These are phyloP conservation scores for Suillus ampliporus DNA, from an alignment of 768 basidiomycete species.

Conservation along the genomic window DNA sequence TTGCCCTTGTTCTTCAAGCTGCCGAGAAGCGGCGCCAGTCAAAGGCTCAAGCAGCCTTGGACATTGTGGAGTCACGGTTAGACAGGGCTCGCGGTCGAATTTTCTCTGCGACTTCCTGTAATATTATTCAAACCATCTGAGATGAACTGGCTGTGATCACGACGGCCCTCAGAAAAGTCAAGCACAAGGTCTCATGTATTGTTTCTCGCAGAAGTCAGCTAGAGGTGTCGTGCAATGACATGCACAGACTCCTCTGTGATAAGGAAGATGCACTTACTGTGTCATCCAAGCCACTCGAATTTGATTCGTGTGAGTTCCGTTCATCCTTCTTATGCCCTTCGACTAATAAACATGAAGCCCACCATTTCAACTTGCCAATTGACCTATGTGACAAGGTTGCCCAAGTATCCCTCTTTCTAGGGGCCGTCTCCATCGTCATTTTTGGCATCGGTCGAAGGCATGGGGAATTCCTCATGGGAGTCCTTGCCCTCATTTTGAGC, in stretches of 20 bases:
- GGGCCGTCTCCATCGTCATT: too few relatives aligned
- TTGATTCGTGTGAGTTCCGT: neutral
- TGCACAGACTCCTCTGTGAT: neutral
- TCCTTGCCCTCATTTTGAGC: slow-evolving; percentile 21
- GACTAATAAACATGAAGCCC: slow-evolving; percentile 2
- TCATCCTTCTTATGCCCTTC: neutral
- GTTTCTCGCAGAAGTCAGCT: neutral
- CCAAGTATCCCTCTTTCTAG: too few relatives aligned
- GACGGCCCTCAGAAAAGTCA: neutral
- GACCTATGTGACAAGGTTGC: slow-evolving; percentile 15
- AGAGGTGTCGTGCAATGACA: neutral
- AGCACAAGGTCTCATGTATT: neutral
- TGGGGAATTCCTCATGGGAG: slow-evolving; percentile 25
- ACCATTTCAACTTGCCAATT: slow-evolving; percentile 14
- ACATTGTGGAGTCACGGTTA: neutral
- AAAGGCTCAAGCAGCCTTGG: neutral
- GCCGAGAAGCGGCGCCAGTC: neutral
- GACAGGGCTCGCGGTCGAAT: neutral
- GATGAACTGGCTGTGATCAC: neutral
- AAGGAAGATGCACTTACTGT: neutral
- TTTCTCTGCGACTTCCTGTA: neutral
- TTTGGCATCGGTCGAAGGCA: slow-evolving; percentile 15
- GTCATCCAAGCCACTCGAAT: neutral
- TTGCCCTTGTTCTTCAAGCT: neutral
- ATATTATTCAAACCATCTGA: neutral